Conservation (phyloP, 2,329 filamentous ascomycete species). For the Ascosphaera aggregata region DNA sequence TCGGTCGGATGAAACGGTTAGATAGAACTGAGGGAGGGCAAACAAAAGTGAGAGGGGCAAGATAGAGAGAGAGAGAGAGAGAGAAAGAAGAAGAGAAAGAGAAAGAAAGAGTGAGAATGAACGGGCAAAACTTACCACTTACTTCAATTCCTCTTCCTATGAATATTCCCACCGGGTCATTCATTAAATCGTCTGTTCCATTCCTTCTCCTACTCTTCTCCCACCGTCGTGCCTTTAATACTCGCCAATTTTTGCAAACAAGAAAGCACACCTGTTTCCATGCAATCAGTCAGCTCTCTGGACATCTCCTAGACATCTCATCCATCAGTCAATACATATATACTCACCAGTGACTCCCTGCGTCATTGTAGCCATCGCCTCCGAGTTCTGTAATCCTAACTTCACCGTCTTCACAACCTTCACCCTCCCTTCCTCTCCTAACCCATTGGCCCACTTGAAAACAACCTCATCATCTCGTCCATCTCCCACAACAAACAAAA, state of each 20-base stretch:
- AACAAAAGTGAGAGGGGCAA: too few species aligned
- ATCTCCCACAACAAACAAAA: slow-evolving; percentile 73
- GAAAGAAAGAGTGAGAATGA: too few species aligned
- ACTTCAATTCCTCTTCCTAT: too few species aligned
- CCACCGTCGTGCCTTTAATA: too few species aligned
- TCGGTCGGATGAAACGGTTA: too few species aligned
- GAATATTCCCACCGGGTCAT: too few species aligned
- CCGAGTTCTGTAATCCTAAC: slow-evolving; percentile 66
- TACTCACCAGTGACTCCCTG: slow-evolving; percentile 73
- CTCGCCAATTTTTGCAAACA: slow-evolving; percentile 28
- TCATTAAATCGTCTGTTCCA: too few species aligned
- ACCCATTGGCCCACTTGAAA: slow-evolving; percentile 77
- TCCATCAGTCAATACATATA: slow-evolving; percentile 2
- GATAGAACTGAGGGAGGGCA: too few species aligned
- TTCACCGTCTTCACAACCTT: slow-evolving; percentile 64
- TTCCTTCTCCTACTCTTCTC: too few species aligned
- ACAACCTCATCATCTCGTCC: slow-evolving; percentile 84
- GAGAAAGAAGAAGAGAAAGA: too few species aligned
- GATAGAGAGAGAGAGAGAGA: too few species aligned
- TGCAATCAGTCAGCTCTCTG: slow-evolving; percentile 1
- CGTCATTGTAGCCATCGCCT: slow-evolving; percentile 63
- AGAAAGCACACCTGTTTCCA: slow-evolving; percentile 23
- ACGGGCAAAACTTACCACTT: too few species aligned
- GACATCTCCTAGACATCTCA: slow-evolving; percentile 3
- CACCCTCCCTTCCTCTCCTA: slow-evolving; percentile 35